These are phyloP conservation scores for Curvularia sp. DNA, from an alignment of 2,329 filamentous ascomycete genomes.

Conservation along the genomic window DNA sequence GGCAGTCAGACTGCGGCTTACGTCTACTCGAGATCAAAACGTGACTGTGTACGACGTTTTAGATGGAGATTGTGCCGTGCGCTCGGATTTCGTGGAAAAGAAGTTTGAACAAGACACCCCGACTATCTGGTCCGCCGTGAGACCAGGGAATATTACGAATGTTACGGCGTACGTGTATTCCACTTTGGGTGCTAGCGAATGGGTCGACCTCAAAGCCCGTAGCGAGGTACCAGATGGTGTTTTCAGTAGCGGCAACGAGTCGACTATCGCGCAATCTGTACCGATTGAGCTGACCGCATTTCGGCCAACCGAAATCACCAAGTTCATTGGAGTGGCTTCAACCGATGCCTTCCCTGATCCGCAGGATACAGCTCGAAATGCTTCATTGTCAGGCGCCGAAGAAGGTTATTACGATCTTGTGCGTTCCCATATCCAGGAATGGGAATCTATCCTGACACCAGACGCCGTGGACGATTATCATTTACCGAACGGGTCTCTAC, in stretches of 20 bases:
- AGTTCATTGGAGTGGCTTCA: constrained; percentile 73
- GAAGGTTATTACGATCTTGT: constrained; percentile 65
- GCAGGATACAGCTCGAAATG: constrained; percentile 61
- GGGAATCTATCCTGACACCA: constrained; percentile 66
- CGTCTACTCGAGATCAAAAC: constrained; percentile 59
- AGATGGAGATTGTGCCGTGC: constrained; percentile 71
- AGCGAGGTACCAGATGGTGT: constrained; percentile 56
- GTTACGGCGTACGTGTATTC: constrained; percentile 68
- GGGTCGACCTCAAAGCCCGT: constrained; percentile 53
- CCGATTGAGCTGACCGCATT: constrained; percentile 61
- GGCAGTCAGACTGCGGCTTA: constrained; percentile 66
- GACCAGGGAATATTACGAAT: constrained; percentile 66
- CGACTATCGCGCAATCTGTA: constrained; percentile 69
- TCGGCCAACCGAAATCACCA: constrained; percentile 64
- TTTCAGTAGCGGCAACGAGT: constrained; percentile 62
- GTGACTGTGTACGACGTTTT: constrained; percentile 70
- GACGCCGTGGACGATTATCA: constrained; percentile 70
- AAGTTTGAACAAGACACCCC: constrained; percentile 59
- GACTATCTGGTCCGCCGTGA: constrained; percentile 70
- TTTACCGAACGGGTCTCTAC: constrained; percentile 63
- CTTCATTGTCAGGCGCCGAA: constrained; percentile 58
- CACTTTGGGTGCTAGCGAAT: constrained; percentile 57
- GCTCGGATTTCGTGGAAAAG: constrained; percentile 66
- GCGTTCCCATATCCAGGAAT: constrained; percentile 65
- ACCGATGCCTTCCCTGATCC: constrained; percentile 70